These are phyloP conservation scores for Penicillium capsulatum DNA, from an alignment of 2,329 filamentous ascomycete species.

Conservation along the genomic window DNA sequence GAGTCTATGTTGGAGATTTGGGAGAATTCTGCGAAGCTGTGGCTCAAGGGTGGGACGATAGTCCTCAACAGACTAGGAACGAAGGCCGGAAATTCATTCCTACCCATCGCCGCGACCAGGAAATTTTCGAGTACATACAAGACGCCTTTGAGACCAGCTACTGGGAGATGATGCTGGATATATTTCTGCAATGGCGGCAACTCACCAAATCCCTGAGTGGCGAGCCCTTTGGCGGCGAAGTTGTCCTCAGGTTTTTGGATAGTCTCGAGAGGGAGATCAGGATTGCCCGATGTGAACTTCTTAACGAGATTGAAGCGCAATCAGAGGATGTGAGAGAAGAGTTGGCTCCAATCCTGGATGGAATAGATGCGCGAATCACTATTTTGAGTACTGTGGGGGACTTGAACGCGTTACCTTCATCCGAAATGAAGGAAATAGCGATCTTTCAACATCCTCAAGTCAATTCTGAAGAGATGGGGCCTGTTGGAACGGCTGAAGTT, in stretches of 20 bases:
- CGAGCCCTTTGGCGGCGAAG: background rate
- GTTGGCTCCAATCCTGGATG: slow-evolving; percentile 1
- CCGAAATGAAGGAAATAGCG: background rate
- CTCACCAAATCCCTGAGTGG: background rate
- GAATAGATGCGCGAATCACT: slow-evolving; percentile 2
- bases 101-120: slow-evolving; percentile 1
- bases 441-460: background rate
- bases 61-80: background rate
- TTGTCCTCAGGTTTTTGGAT: background rate
- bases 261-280: slow-evolving; percentile 1
- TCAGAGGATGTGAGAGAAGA: background rate
- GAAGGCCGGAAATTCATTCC: background rate
- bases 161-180: slow-evolving; percentile 4
- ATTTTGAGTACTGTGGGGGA: background rate
- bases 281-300: background rate
- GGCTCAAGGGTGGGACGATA: background rate
- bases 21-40: slow-evolving; percentile 1
- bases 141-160: slow-evolving; percentile 1
- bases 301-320: background rate
- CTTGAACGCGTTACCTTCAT: background rate
- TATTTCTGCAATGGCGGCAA: background rate
- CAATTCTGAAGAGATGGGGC: background rate
- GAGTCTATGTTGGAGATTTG: slow-evolving; percentile 1
- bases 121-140: slow-evolving; percentile 3
- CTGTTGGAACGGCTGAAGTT: background rate